phyloP scores from a whole-genome alignment of 2,329 filamentous ascomycete species.

The Phyllosticta capitalensis region DNA sequence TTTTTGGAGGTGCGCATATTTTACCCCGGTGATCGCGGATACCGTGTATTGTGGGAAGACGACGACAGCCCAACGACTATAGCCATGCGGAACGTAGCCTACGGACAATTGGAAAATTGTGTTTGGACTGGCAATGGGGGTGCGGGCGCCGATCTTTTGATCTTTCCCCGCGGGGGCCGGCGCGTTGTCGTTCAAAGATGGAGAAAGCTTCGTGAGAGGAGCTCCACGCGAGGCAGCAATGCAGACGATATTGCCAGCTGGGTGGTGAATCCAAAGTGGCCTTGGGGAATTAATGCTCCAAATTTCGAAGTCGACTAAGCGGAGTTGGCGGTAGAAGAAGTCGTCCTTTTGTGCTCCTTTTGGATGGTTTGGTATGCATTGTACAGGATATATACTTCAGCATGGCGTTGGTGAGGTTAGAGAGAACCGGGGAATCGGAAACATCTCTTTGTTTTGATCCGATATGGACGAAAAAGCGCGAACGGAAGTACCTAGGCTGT shows the following conservation, averaged over 20 bases:
- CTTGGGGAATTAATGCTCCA: not conserved
- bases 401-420: not conserved
- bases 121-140: slow-evolving; percentile 23
- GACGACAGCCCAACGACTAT: slow-evolving; percentile 3
- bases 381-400: not conserved
- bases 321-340: not conserved
- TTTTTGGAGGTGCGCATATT: slow-evolving; percentile 31
- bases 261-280: slow-evolving; percentile 5
- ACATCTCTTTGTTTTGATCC: not conserved
- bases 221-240: not conserved
- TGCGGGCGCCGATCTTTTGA: slow-evolving; percentile 23
- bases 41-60: slow-evolving; percentile 31
- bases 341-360: not conserved
- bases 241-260: slow-evolving; percentile 5
- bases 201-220: slow-evolving; percentile 2
- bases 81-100: slow-evolving; percentile 25
- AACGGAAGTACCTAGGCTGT: not conserved
- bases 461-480: not conserved
- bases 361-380: not conserved
- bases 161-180: slow-evolving; percentile 12
- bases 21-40: slow-evolving; percentile 30
- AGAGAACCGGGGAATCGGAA: not conserved
- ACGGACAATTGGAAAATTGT: slow-evolving; percentile 29
- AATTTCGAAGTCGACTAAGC: not conserved
- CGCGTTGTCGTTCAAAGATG: slow-evolving; percentile 7